Evolutionary conservation across 148 eudicot species (phyloP).

Genomic region (Fagopyrum homotropicum): DNA sequence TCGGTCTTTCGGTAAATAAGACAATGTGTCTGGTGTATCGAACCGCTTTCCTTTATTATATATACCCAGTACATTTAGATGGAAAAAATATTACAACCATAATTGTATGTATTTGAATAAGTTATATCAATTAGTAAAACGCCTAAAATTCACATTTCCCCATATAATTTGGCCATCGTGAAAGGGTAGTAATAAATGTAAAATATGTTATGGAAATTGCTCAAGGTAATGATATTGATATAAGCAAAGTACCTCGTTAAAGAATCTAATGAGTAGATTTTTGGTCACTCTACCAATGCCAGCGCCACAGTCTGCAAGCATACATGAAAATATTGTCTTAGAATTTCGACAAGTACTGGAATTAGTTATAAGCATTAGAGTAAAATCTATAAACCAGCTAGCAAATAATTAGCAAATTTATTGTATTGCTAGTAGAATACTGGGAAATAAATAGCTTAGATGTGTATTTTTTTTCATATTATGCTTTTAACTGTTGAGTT

Average conservation of each 20-base stretch:
- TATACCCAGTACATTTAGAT: too few relatives aligned
- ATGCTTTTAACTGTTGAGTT: background rate
- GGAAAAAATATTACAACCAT: too few relatives aligned
- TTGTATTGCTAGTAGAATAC: background rate
- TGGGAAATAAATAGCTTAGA: background rate
- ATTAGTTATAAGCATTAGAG: background rate
- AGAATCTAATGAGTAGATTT: slow-evolving; percentile 90
- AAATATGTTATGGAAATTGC: background rate
- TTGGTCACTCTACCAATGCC: slow-evolving; percentile 94
- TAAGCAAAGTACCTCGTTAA: slow-evolving; percentile 58
- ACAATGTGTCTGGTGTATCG: too few relatives aligned
- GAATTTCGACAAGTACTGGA: background rate
- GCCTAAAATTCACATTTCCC: too few relatives aligned
- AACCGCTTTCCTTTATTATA: too few relatives aligned
- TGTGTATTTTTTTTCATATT: background rate
- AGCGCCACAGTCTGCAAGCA: slow-evolving; percentile 86
- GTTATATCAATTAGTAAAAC: too few relatives aligned
- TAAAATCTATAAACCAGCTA: background rate
- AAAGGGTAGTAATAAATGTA: too few relatives aligned
- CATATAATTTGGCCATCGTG: too few relatives aligned
- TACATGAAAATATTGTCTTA: background rate
- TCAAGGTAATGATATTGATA: background rate
- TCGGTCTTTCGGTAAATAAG: too few relatives aligned
- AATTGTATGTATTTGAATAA: too few relatives aligned
- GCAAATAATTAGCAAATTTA: background rate